phyloP scores from a whole-genome alignment of 192 early-diverging fungal genomes.

The Entrophospora sp. region DNA sequence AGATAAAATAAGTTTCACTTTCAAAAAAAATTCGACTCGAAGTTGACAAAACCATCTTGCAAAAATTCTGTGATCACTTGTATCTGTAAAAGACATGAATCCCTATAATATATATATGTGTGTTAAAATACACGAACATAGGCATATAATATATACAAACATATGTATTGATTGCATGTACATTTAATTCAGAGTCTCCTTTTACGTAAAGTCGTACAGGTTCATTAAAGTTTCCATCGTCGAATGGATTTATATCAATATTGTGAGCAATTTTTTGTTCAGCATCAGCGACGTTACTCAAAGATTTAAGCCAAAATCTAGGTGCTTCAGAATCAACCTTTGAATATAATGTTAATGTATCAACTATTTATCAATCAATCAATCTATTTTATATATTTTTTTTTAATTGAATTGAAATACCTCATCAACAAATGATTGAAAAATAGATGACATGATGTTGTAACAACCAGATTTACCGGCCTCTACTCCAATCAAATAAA shows the following conservation, averaged over 20 bases:
- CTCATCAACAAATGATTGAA: not conserved
- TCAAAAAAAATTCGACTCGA: not conserved
- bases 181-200: constrained; percentile 2
- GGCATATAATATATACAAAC: not conserved
- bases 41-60: constrained; percentile 7
- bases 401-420: not conserved
- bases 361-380: not conserved
- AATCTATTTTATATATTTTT: not conserved
- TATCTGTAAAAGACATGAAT: constrained; percentile 1
- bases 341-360: not conserved
- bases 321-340: constrained; percentile 8
- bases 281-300: not conserved
- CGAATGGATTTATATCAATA: not conserved
- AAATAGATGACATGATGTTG: not conserved
- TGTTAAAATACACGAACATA: not conserved
- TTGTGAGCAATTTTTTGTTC: not conserved
- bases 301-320: constrained; percentile 4
- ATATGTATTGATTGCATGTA: not conserved
- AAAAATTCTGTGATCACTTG: not conserved
- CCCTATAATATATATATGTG: not conserved
- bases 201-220: not conserved
- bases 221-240: not conserved
- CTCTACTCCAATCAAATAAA: constrained; percentile 11
- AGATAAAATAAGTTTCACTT: not conserved
- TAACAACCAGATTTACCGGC: constrained; percentile 9